Evolutionary conservation across 148 eudicot species (phyloP).

Genomic region (Rhododendron kiyosumense): DNA sequence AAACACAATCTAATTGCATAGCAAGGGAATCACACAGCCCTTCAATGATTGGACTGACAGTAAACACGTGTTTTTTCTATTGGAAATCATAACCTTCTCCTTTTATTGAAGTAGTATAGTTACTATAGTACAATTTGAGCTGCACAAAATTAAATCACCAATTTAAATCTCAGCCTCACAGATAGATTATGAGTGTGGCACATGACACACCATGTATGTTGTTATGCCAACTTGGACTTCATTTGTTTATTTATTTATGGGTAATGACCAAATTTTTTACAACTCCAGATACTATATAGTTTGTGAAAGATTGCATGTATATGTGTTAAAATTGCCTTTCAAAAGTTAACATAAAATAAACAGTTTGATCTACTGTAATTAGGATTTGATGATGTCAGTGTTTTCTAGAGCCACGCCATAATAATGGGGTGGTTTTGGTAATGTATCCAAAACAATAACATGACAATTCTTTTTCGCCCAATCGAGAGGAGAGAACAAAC

Average conservation of each 20-base stretch:
- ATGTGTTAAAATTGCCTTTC: not conserved
- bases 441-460: not conserved
- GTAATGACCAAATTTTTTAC: not conserved
- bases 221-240: not conserved
- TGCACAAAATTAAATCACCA: not conserved
- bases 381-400: too few species aligned
- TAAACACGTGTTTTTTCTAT: not conserved
- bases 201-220: not conserved
- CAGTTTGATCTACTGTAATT: too few species aligned
- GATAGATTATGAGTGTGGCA: not conserved
- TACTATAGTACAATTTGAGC: not conserved
- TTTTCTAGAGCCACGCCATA: too few species aligned
- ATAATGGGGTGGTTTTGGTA: not conserved
- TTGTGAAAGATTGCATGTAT: not conserved
- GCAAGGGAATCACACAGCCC: not conserved
- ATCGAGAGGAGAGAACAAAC: not conserved
- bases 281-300: not conserved
- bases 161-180: not conserved
- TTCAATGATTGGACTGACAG: conserved; percentile 3
- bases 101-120: not conserved
- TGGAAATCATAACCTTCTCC: not conserved
- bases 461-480: not conserved
- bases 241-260: not conserved
- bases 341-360: too few species aligned
- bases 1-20: not conserved